These are phyloP conservation scores for Gossypium herbaceum DNA, from an alignment of 345 rosid genomes.

Conservation along the genomic window DNA sequence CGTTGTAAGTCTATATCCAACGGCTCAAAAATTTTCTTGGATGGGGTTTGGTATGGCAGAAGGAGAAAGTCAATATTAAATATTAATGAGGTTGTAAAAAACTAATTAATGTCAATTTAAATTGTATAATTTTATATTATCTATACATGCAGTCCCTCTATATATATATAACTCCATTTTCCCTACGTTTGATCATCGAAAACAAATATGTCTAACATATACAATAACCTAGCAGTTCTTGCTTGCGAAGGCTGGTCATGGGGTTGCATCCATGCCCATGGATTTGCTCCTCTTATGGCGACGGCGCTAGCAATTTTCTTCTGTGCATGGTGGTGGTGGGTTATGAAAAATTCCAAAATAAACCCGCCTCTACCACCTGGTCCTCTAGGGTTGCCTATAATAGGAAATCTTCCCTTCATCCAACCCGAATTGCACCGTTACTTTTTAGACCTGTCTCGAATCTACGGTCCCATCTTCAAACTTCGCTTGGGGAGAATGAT, in stretches of 20 bases:
- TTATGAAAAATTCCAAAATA: background rate
- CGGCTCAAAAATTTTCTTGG: no score
- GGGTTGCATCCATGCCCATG: background rate
- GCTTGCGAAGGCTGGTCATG: background rate
- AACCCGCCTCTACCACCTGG: constrained; percentile 39
- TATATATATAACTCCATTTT: no score
- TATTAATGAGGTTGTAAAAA: no score
- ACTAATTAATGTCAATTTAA: no score
- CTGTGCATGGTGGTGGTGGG: background rate
- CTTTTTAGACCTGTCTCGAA: background rate
- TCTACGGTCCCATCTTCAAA: constrained; percentile 34
- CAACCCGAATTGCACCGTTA: constrained; percentile 26
- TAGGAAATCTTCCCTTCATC: constrained; percentile 40
- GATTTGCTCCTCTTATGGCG: background rate
- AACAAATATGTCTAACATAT: background rate
- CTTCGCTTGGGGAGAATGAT: constrained; percentile 32
- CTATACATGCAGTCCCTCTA: no score
- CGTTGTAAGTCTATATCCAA: no score
- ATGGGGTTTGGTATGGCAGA: no score
- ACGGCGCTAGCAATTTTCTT: background rate
- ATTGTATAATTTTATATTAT: no score
- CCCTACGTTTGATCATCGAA: no score
- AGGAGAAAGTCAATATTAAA: no score
- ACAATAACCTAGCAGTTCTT: background rate
- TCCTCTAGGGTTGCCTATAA: constrained; percentile 40